Percentiles rank a stretch among this genome's conserved stretches.
phyloP scores from a whole-genome alignment of 75 land plant genomes.

The Pseudotsuga menziesii region DNA sequence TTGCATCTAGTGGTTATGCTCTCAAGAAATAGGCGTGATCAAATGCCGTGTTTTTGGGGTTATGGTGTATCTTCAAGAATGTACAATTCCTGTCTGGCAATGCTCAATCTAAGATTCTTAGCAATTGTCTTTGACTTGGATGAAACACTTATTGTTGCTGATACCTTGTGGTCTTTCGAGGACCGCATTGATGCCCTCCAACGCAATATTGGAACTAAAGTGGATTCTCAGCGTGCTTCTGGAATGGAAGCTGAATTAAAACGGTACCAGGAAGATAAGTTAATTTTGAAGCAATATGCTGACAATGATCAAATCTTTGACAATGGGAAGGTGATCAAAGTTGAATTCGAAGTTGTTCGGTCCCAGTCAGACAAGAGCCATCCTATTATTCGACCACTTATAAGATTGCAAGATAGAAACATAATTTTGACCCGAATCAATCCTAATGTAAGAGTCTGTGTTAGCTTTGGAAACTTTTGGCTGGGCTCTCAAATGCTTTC shows the following conservation, averaged over 20 bases:
- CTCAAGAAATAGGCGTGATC: slow-evolving; percentile 35
- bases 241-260: slow-evolving; percentile 67
- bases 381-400: slow-evolving; percentile 40
- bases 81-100: slow-evolving; percentile 66
- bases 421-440: slow-evolving; percentile 54
- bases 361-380: slow-evolving; percentile 25
- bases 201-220: slow-evolving; percentile 49
- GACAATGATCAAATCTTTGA: slow-evolving; percentile 48
- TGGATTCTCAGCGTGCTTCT: slow-evolving; percentile 43
- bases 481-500: background rate
- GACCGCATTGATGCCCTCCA: slow-evolving; percentile 76
- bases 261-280: slow-evolving; percentile 53
- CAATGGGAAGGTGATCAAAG: slow-evolving; percentile 49
- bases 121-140: slow-evolving; percentile 97
- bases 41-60: slow-evolving; percentile 88
- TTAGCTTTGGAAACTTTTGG: background rate
- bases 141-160: slow-evolving; percentile 96
- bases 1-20: slow-evolving; percentile 93
- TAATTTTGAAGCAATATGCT: slow-evolving; percentile 37
- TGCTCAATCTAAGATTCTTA: slow-evolving; percentile 91
- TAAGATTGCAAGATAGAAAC: slow-evolving; percentile 42
- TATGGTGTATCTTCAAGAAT: slow-evolving; percentile 52
- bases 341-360: slow-evolving; percentile 39
- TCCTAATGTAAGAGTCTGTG: slow-evolving; percentile 29
- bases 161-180: slow-evolving; percentile 93